A percentile compares a stretch with the other conserved stretches of the same genome.
These are phyloP conservation scores for Gastrolobium bilobum DNA, from an alignment of 306 rosid genomes.

Conservation along the genomic window DNA sequence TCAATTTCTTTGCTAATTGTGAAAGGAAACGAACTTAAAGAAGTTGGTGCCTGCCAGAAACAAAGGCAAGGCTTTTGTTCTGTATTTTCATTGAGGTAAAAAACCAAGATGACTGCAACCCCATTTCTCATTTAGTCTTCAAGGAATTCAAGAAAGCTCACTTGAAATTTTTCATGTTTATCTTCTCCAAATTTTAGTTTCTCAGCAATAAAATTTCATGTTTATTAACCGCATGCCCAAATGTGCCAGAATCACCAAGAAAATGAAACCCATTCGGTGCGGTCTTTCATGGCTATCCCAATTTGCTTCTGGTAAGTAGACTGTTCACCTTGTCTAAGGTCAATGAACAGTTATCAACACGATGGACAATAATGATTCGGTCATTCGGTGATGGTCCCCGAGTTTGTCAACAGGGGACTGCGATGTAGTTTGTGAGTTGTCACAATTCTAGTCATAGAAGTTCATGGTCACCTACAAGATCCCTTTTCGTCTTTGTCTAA, in stretches of 20 bases:
- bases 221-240: background rate
- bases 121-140: background rate
- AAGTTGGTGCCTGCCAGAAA: background rate
- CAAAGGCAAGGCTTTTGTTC: background rate
- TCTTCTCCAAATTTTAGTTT: background rate
- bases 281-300: background rate
- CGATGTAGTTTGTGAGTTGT: background rate
- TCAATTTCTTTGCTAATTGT: background rate
- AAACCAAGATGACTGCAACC: background rate
- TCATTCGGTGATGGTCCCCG: conserved; percentile 7
- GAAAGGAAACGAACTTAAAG: background rate
- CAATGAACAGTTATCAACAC: background rate
- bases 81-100: background rate
- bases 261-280: conserved; percentile 14
- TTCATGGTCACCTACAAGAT: background rate
- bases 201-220: background rate
- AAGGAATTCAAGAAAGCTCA: background rate
- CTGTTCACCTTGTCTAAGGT: background rate
- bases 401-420: background rate
- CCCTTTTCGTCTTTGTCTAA: background rate
- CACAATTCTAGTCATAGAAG: background rate
- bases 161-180: background rate
- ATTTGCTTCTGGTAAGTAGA: background rate
- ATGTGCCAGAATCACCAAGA: conserved; percentile 12
- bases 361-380: background rate